Evolutionary conservation across 805 yeast species (phyloP), one percentile per base, ranked within the genome.

Genomic region (Candida nonsorbophila): DNA sequence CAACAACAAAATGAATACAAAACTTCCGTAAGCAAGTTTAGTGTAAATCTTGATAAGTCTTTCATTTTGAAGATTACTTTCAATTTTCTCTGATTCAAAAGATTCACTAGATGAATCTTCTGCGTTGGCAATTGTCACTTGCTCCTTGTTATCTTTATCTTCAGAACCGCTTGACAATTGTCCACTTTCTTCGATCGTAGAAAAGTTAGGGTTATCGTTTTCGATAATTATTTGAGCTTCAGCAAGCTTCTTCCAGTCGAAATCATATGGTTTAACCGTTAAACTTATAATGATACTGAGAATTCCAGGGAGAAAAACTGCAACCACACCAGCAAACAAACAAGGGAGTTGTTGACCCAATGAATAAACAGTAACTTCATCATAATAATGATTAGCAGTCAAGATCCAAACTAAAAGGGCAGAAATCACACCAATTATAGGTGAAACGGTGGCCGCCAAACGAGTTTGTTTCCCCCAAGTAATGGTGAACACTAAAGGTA

Each of bases 271-370:
- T 15, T 43, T 33, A 25, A 36, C 28, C 19, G 45, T 30, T 23
- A 50, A 39, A 31, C 59, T 54, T 12, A 58, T 35, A 5, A 53
- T 22, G 5, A 55, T 36, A 27, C 51, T 45, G 6, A 42, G 33
- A 12, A 61, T 30, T 16, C 50, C 61, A 3, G 64, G 62, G n/a
- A 55, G 29, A 26, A 42, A 53, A 27, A 58, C 22, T 3, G 65
- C 54, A 5, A 57, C 50, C 22, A 58, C 38, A 5, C 55, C 52
- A 9, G 62, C 66, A 33, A 40, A 55, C 17, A 58, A 40, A 37
- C 58, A 53, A 7, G 64, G 64, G 16, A 53, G 40, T 37, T 56
- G 62, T 6, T 47, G 44, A 17, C 58, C 59, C 12, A 46, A 36
- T 17, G 50, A 40, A 6, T 32, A 31, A 16, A 57, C 46, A 6